Evolutionary conservation across 164 flowering plant species (phyloP).

Genomic region (Tetracentron sinense): DNA sequence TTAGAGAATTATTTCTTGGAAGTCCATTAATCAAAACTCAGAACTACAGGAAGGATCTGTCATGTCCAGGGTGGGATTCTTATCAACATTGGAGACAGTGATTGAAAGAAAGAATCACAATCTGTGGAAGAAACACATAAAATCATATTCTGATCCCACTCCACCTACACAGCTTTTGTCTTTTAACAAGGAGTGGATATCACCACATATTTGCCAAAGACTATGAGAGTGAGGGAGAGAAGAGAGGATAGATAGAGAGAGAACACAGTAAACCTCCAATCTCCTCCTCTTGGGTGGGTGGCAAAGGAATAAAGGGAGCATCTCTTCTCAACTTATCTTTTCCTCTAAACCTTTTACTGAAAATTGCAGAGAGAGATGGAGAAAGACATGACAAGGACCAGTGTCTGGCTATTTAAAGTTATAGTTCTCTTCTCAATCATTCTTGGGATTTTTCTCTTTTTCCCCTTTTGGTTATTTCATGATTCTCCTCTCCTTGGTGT

Average conservation of each 20-base stretch:
- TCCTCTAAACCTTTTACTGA: slow-evolving; percentile 19
- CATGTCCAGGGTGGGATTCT: slow-evolving; percentile 40
- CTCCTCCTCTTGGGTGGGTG: slow-evolving; percentile 23
- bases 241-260: slow-evolving; percentile 7
- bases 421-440: slow-evolving; percentile 20
- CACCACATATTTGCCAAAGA: slow-evolving; percentile 26
- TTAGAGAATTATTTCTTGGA: background rate
- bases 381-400: slow-evolving; percentile 26
- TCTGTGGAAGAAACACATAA: slow-evolving; percentile 21
- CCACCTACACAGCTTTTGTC: slow-evolving; percentile 29
- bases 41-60: slow-evolving; percentile 9
- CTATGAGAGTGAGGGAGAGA: slow-evolving; percentile 2
- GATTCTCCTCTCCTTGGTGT: slow-evolving; percentile 15
- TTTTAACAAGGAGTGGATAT: slow-evolving; percentile 35
- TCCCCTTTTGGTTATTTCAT: slow-evolving; percentile 10
- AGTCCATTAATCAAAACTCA: background rate
- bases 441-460: slow-evolving; percentile 14
- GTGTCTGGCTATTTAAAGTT: slow-evolving; percentile 14
- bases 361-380: slow-evolving; percentile 20
- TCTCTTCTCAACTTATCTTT: slow-evolving; percentile 19
- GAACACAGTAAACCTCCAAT: background rate
- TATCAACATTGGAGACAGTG: slow-evolving; percentile 44
- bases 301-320: slow-evolving; percentile 38
- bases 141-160: slow-evolving; percentile 47
- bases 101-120: slow-evolving; percentile 33